Evolutionary conservation across 805 yeast species (phyloP).

Genomic region (Saccharomycopsis synnaedendra): DNA sequence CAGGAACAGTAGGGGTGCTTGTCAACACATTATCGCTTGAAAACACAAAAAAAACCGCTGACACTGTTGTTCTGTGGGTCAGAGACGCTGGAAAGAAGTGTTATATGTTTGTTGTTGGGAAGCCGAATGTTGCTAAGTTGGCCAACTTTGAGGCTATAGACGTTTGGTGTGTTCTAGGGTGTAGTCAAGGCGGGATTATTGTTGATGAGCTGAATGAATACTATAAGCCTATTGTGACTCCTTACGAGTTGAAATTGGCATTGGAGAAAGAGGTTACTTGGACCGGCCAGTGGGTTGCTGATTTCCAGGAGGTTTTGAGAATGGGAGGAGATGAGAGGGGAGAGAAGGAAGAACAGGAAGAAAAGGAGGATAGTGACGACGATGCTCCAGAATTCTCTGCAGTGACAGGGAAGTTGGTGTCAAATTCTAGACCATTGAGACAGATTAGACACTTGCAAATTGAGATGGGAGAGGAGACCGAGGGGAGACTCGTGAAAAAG

Average conservation of each 20-base stretch:
- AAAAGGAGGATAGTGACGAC: constrained; percentile 27
- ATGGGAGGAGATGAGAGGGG: constrained; percentile 27
- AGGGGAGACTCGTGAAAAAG: constrained; percentile 39
- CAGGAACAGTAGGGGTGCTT: constrained; percentile 84
- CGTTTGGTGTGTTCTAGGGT: constrained; percentile 89
- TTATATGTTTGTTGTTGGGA: constrained; percentile 92
- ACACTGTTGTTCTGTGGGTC: constrained; percentile 48
- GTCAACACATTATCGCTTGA: constrained; percentile 81
- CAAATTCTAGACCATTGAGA: constrained; percentile 68
- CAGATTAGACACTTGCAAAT: constrained; percentile 53
- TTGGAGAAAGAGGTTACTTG: constrained; percentile 65
- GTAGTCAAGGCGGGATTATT: constrained; percentile 88
- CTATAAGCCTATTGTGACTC: constrained; percentile 86
- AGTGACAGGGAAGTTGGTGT: constrained; percentile 68
- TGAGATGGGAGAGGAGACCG: constrained; percentile 27
- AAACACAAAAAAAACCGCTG: constrained; percentile 59
- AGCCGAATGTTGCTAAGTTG: constrained; percentile 92
- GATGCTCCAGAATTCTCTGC: constrained; percentile 81
- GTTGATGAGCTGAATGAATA: constrained; percentile 71
- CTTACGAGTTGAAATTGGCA: constrained; percentile 81
- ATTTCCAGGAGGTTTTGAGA: constrained; percentile 46
- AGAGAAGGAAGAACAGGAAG: constrained; percentile 18
- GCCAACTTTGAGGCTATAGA: constrained; percentile 95
- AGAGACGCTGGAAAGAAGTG: constrained; percentile 77
- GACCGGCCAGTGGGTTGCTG: constrained; percentile 92